These are phyloP conservation scores for Vitis rupestris DNA, from an alignment of 164 flowering plant species.

Conservation along the genomic window DNA sequence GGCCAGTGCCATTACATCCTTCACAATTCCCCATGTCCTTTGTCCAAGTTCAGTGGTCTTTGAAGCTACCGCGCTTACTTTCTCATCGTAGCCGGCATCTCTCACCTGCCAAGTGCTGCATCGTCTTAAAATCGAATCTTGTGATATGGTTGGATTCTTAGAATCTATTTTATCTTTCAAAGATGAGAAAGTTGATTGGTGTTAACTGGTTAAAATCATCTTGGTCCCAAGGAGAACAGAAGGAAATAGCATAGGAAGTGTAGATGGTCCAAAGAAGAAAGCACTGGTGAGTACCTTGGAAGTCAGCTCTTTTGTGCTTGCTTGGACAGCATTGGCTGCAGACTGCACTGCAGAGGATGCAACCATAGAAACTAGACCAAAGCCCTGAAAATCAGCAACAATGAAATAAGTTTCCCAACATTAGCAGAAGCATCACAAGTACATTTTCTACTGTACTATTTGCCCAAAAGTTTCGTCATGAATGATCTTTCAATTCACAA, in stretches of 20 bases:
- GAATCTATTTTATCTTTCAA: too few species aligned
- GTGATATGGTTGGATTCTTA: too few species aligned
- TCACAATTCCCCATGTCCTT: slow-evolving; percentile 22
- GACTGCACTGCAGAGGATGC: slow-evolving; percentile 26
- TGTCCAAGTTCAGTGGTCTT: slow-evolving; percentile 23
- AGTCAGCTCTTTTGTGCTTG: slow-evolving; percentile 21
- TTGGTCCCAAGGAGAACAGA: too few species aligned
- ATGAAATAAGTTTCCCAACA: not conserved
- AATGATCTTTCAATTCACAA: too few species aligned
- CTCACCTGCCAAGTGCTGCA: slow-evolving; percentile 6
- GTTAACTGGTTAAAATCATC: too few species aligned
- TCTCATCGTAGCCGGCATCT: slow-evolving; percentile 23
- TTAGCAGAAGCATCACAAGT: too few species aligned
- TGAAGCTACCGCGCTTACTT: slow-evolving; percentile 15
- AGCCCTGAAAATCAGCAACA: slow-evolving; percentile 16
- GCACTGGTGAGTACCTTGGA: slow-evolving; percentile 17
- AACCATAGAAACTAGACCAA: slow-evolving; percentile 18
- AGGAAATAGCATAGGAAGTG: not conserved
- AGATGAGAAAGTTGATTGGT: too few species aligned
- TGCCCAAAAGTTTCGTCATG: too few species aligned
- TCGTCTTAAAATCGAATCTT: too few species aligned
- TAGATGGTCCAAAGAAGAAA: not conserved
- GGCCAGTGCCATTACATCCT: slow-evolving; percentile 22
- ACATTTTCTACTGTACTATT: too few species aligned
- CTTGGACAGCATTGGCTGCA: slow-evolving; percentile 27